These are phyloP conservation scores for Diaporthe batatas DNA, from an alignment of 2,329 filamentous ascomycete genomes.

Conservation along the genomic window DNA sequence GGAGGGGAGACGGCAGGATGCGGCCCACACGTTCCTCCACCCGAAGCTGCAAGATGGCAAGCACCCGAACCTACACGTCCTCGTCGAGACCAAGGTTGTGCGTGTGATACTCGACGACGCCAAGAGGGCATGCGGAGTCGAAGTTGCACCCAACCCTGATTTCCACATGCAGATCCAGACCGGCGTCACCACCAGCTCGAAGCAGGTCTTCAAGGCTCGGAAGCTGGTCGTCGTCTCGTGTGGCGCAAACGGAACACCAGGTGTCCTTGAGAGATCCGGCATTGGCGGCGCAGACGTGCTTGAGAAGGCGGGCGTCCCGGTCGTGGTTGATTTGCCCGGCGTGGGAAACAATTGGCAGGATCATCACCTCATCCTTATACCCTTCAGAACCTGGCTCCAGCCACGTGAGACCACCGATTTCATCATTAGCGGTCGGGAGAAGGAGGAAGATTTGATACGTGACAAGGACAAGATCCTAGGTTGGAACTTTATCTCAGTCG, in stretches of 20 bases:
- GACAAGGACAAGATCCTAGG: constrained; percentile 56
- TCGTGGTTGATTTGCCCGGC: constrained; percentile 63
- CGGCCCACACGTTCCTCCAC: constrained; percentile 50
- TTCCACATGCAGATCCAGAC: constrained; percentile 50
- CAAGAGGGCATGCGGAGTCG: constrained; percentile 66
- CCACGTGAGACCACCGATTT: constrained; percentile 59
- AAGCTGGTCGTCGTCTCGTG: constrained; percentile 65
- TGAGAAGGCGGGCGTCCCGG: constrained; percentile 57
- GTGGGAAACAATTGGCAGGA: constrained; percentile 68
- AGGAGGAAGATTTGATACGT: constrained; percentile 44
- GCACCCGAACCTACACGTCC: constrained; percentile 50
- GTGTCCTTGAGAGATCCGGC: constrained; percentile 73
- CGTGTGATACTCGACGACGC: constrained; percentile 67
- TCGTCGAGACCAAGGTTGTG: constrained; percentile 51
- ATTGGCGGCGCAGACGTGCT: constrained; percentile 65
- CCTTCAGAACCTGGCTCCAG: constrained; percentile 61
- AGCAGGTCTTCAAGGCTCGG: constrained; percentile 60
- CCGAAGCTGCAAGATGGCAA: constrained; percentile 48
- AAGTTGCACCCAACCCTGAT: constrained; percentile 63
- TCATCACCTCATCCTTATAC: constrained; percentile 64
- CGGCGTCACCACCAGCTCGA: constrained; percentile 43
- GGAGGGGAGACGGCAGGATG: constrained; percentile 54
- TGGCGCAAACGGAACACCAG: constrained; percentile 66
- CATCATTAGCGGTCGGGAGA: constrained; percentile 45
- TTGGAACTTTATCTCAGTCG: constrained; percentile 67